Conservation (phyloP, 305 asterid species). For the Solanum aculeatissimum region DNA sequence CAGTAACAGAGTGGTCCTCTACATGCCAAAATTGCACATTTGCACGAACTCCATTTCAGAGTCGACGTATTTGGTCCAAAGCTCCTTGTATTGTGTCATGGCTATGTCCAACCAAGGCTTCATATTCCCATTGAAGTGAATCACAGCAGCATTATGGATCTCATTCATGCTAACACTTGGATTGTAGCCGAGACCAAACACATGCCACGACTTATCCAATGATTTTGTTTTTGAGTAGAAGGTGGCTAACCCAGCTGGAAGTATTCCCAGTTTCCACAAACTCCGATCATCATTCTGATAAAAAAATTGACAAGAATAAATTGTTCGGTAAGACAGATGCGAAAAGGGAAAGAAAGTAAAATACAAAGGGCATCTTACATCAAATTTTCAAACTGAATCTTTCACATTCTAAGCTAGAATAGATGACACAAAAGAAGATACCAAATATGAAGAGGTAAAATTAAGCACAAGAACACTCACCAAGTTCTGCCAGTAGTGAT, state of each 20-base stretch:
- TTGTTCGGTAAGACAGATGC: background rate
- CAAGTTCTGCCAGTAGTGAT: slow-evolving; percentile 59
- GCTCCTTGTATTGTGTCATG: slow-evolving; percentile 49
- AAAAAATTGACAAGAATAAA: background rate
- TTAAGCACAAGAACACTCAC: slow-evolving; percentile 9
- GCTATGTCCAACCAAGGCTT: slow-evolving; percentile 73
- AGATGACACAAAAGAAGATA: background rate
- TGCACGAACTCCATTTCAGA: slow-evolving; percentile 74
- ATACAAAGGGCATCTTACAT: background rate
- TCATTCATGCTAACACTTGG: slow-evolving; percentile 59
- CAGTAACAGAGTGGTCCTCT: slow-evolving; percentile 10
- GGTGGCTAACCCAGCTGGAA: slow-evolving; percentile 46
- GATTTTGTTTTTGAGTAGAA: slow-evolving; percentile 47
- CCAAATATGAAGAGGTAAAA: background rate
- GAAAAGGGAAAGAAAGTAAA: background rate
- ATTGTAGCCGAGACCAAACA: slow-evolving; percentile 56
- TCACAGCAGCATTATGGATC: slow-evolving; percentile 52
- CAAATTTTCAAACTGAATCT: background rate
- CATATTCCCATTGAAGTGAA: slow-evolving; percentile 67
- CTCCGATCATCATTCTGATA: slow-evolving; percentile 44
- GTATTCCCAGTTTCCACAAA: slow-evolving; percentile 44
- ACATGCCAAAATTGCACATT: slow-evolving; percentile 81
- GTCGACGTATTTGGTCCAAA: slow-evolving; percentile 66
- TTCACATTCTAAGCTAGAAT: background rate
- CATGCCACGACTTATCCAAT: slow-evolving; percentile 58